Evolutionary conservation across 169 alveolate genomes (phyloP).

Genomic region (Plasmodium berghei): DNA sequence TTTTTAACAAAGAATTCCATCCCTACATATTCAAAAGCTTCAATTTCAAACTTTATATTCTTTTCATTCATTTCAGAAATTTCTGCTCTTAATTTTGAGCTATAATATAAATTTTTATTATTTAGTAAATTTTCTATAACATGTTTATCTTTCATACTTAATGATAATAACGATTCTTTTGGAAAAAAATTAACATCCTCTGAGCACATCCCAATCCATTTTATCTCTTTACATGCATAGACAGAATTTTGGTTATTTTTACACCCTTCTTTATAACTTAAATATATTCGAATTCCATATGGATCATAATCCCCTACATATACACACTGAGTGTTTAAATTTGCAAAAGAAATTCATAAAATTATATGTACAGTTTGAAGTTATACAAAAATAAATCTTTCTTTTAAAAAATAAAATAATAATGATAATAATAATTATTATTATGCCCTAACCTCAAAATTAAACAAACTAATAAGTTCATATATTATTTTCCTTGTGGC

Average conservation of each 20-base stretch:
- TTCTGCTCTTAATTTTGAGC: conserved; percentile 17
- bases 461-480: conserved; percentile 17
- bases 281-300: conserved; percentile 77
- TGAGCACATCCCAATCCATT: conserved; percentile 77
- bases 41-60: conserved; percentile 73
- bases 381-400: no score
- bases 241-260: conserved; percentile 12
- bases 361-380: no score
- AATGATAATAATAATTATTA: no score
- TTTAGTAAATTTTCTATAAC: conserved; percentile 52
- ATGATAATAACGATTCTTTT: conserved; percentile 40
- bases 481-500: conserved; percentile 73
- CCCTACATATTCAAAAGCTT: conserved; percentile 76
- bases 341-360: neutral
- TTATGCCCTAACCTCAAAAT: conserved; percentile 24
- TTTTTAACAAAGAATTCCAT: conserved; percentile 45
- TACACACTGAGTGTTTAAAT: conserved; percentile 29
- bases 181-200: conserved; percentile 59
- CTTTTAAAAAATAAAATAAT: no score
- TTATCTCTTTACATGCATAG: conserved; percentile 43
- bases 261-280: conserved; percentile 66
- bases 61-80: conserved; percentile 39
- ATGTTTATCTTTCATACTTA: conserved; percentile 63
- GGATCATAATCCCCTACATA: conserved; percentile 82
- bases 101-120: conserved; percentile 43